Evolutionary conservation across 306 rosid species (phyloP).

Genomic region (Morella rubra): DNA sequence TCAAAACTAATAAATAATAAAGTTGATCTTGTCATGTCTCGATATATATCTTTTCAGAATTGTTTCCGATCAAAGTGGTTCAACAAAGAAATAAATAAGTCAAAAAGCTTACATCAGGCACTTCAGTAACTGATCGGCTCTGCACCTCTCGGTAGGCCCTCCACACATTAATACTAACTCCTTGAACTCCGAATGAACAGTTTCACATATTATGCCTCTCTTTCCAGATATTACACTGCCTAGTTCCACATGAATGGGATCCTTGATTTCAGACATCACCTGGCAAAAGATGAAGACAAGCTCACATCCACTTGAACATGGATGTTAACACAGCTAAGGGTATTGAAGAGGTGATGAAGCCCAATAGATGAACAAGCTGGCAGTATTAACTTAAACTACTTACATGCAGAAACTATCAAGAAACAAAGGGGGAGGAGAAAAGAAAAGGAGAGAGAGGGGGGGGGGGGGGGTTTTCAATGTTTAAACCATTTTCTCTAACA

Average conservation of each 20-base stretch:
- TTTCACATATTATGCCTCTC: slow-evolving; percentile 72
- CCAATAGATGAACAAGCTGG: slow-evolving; percentile 5
- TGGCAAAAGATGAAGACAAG: slow-evolving; percentile 35
- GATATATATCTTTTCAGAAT: not conserved
- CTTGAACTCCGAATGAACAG: slow-evolving; percentile 74
- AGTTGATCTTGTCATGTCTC: not conserved
- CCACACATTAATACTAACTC: slow-evolving; percentile 80
- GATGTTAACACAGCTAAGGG: slow-evolving; percentile 11
- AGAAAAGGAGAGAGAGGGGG: not conserved
- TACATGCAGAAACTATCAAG: not conserved
- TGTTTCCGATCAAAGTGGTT: slow-evolving; percentile 19
- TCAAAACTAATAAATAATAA: not conserved
- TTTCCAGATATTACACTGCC: slow-evolving; percentile 51
- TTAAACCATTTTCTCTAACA: too few species aligned
- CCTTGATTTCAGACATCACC: slow-evolving; percentile 79
- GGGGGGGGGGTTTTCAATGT: not conserved
- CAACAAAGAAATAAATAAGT: slow-evolving; percentile 14
- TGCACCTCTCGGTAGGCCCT: slow-evolving; percentile 76
- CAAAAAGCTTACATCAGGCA: slow-evolving; percentile 58
- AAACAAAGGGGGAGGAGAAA: not conserved
- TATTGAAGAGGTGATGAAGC: slow-evolving; percentile 11
- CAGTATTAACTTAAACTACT: not conserved
- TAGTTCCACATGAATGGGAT: slow-evolving; percentile 64
- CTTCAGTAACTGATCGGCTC: slow-evolving; percentile 65
- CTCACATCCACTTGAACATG: slow-evolving; percentile 8